Evolutionary conservation across 768 basidiomycete genomes (phyloP).

Genomic region (Amanita molliuscula): DNA sequence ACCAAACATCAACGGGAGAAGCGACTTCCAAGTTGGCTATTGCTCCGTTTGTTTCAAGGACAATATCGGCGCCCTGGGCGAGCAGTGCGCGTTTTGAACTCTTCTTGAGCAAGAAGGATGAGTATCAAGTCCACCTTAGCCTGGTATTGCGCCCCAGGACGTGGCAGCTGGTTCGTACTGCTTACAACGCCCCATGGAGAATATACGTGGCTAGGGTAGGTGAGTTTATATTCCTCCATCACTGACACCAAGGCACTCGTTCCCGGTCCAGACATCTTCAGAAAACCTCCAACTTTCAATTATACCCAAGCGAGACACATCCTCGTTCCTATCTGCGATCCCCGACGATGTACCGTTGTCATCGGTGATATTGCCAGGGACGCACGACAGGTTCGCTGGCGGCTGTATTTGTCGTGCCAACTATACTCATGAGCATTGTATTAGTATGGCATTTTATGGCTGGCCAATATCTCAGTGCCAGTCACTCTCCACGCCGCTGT

Average conservation of each 20-base stretch:
- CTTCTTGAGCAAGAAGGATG: neutral
- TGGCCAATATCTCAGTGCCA: constrained; percentile 89
- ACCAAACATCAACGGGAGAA: neutral
- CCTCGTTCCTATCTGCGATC: constrained; percentile 46
- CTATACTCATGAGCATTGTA: neutral
- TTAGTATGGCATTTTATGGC: constrained; percentile 79
- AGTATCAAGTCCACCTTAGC: neutral
- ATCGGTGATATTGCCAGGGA: constrained; percentile 64
- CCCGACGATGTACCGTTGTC: constrained; percentile 63
- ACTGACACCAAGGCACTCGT: neutral
- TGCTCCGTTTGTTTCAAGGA: neutral
- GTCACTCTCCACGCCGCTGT: constrained; percentile 46
- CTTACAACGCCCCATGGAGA: neutral
- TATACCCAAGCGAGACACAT: constrained; percentile 46
- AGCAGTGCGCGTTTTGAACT: neutral
- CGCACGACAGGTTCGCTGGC: constrained; percentile 55
- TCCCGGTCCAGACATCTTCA: neutral
- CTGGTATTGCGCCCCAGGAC: neutral
- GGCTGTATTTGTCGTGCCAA: neutral
- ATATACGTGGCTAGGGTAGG: constrained; percentile 1
- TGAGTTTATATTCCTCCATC: neutral
- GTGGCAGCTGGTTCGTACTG: neutral
- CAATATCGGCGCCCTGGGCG: neutral
- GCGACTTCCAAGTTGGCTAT: neutral
- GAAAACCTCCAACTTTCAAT: constrained; percentile 32